Conservation (phyloP, 2,329 filamentous ascomycete genomes). For the Colletotrichum tropicicola region DNA sequence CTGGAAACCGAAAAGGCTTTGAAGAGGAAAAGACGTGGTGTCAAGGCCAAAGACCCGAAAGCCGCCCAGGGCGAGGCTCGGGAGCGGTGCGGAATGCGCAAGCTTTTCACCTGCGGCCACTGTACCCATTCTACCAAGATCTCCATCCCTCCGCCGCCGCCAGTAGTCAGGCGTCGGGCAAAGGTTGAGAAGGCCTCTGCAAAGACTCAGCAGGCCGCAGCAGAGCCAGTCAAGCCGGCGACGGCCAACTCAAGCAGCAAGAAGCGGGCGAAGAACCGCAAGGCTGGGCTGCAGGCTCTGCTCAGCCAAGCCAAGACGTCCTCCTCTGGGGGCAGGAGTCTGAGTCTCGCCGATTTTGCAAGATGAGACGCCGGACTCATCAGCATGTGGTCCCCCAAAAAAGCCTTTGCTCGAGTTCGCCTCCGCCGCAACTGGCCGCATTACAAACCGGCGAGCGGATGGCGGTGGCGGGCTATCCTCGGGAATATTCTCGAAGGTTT, state of each 20-base stretch:
- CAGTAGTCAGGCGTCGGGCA: slow-evolving; percentile 30
- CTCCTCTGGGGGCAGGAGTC: slow-evolving; percentile 43
- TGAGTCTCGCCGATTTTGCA: slow-evolving; percentile 65
- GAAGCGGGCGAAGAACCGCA: slow-evolving; percentile 71
- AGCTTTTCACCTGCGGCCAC: slow-evolving; percentile 25
- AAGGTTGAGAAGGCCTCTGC: slow-evolving; percentile 34
- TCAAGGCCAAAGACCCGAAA: background rate
- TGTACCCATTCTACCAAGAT: slow-evolving; percentile 24
- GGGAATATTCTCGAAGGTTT: slow-evolving; percentile 33
- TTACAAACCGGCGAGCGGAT: slow-evolving; percentile 3
- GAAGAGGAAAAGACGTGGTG: slow-evolving; percentile 49
- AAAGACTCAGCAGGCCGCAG: background rate
- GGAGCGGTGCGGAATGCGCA: slow-evolving; percentile 15
- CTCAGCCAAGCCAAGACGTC: slow-evolving; percentile 61
- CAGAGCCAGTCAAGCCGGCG: slow-evolving; percentile 31
- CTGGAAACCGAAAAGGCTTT: slow-evolving; percentile 52
- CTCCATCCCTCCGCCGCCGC: slow-evolving; percentile 18
- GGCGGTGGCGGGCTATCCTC: slow-evolving; percentile 17
- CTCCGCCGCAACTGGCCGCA: background rate
- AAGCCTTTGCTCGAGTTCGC: background rate
- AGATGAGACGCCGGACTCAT: slow-evolving; percentile 49
- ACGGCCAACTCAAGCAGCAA: slow-evolving; percentile 68
- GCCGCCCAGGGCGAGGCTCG: background rate
- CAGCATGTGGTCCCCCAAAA: no score
- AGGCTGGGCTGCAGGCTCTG: slow-evolving; percentile 72